Base-by-base conservation (phyloP, 2,329 filamentous ascomycete species). In the Hypoxylon sp. region DNA sequence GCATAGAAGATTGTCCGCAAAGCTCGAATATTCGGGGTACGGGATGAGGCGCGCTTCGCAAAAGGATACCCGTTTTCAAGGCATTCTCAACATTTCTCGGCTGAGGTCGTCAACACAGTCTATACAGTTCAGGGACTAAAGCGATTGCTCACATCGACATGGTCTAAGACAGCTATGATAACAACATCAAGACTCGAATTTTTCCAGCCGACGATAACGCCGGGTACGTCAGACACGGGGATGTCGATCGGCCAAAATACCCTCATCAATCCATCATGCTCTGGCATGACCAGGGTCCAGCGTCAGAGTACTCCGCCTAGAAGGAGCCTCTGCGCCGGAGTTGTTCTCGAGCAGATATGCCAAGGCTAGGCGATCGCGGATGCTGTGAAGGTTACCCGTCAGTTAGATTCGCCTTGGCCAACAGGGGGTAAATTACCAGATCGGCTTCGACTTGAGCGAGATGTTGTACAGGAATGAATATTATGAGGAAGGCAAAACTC, bases 171-270 rank as follows among this genome's bases (percentile, higher is more conserved):
- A 26, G 94, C 91, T 54, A 98, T 90, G 39, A 98, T 94, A 76
- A 98, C 92, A 51, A 98, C 85, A 81, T 99, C 96, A 57, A 94
- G 84, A 52, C 91, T 91, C 39, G 95, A 98, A 80, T 99, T 99
- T 76, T 92, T 90, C 94, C 95, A 99, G 77, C 96, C 96, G 51
- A 99, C 92, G 71, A 99, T 90, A 67, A 98, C 92, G 48, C 95
- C 96, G 46, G 93, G 89, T 63, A 88, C 85, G 73, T 89, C 88
- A 61, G 91, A 92, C 80, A 86, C 87, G 60, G 88, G 86, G 77
- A 93, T 90, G 82, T 97, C 94, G 77, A 92, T 92, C 76, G 96
- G 97, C 96, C 96, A 99, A 84, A 99, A 98, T 84, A 99, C 91
- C 85, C 96, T 94, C 91, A 98, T 94, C 85, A 98, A 86, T 78